A percentile compares a stretch with the other conserved stretches of the same genome.
Evolutionary conservation across 176 grass and related monocot species (phyloP).

Genomic region (Triticum dicoccoides): DNA sequence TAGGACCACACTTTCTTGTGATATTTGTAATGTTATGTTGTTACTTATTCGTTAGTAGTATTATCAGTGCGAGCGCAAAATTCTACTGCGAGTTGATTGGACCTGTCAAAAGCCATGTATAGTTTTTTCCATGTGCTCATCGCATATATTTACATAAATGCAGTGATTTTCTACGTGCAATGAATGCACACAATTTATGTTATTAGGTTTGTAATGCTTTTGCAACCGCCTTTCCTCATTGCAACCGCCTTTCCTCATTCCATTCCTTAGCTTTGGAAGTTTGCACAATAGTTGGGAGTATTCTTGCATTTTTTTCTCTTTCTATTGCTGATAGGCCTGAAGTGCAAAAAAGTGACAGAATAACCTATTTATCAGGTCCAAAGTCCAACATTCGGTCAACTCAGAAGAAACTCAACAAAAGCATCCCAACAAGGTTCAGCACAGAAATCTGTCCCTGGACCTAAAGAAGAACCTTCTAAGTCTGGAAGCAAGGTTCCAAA

Average conservation of each 20-base stretch:
- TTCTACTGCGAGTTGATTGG: not conserved
- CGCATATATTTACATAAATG: not conserved
- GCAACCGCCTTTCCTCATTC: not conserved
- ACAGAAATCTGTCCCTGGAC: slow-evolving; percentile 38
- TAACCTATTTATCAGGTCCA: slow-evolving; percentile 27
- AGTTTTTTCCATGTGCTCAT: not conserved
- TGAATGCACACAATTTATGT: not conserved
- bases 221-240: not conserved
- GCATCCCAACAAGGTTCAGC: slow-evolving; percentile 53
- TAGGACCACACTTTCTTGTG: not conserved
- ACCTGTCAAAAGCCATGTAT: not conserved
- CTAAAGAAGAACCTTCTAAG: slow-evolving; percentile 50
- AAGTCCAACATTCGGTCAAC: slow-evolving; percentile 47
- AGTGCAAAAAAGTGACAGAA: not conserved
- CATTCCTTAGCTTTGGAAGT: not conserved
- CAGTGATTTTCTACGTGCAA: not conserved
- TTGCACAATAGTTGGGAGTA: not conserved
- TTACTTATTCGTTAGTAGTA: not conserved
- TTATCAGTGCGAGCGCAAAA: not conserved
- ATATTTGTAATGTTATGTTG: not conserved
- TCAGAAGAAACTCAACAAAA: slow-evolving; percentile 67
- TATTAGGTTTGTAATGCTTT: not conserved
- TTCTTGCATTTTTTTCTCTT: not conserved
- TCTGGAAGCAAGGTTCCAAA: slow-evolving; percentile 55
- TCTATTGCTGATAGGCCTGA: not conserved